These are phyloP conservation scores for Calonectria pauciramosa DNA, from an alignment of 2,329 filamentous ascomycete species.

Conservation along the genomic window DNA sequence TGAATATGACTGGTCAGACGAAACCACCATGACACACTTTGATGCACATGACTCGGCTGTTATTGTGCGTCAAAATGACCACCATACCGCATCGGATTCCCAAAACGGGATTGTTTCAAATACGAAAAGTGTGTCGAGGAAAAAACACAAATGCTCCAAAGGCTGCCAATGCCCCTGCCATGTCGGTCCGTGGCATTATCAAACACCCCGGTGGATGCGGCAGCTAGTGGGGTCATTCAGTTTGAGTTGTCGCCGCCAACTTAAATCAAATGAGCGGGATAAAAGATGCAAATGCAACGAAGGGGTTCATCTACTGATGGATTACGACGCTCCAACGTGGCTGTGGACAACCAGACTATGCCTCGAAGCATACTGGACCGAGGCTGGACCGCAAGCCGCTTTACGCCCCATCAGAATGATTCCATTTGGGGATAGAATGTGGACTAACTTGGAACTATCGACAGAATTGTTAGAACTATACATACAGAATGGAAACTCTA, in stretches of 20 bases:
- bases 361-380: neutral
- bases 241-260: too few relatives aligned
- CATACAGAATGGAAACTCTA: neutral
- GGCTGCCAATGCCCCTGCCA: neutral
- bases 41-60: neutral
- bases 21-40: neutral
- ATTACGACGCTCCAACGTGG: neutral
- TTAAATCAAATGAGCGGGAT: neutral
- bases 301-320: too few relatives aligned
- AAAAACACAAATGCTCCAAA: neutral
- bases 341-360: neutral
- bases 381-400: neutral
- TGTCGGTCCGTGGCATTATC: neutral
- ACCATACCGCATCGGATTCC: too few relatives aligned
- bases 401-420: neutral
- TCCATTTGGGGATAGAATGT: rapidly evolving
- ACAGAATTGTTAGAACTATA: neutral
- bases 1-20: too few relatives aligned
- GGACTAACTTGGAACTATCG: neutral
- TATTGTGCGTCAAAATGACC: too few relatives aligned
- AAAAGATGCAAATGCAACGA: neutral
- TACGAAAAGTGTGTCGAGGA: neutral
- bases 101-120: too few relatives aligned
- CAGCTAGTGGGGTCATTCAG: neutral
- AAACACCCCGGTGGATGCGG: neutral